phyloP scores from a whole-genome alignment of 768 basidiomycete species.

The Mrakia gelida region DNA sequence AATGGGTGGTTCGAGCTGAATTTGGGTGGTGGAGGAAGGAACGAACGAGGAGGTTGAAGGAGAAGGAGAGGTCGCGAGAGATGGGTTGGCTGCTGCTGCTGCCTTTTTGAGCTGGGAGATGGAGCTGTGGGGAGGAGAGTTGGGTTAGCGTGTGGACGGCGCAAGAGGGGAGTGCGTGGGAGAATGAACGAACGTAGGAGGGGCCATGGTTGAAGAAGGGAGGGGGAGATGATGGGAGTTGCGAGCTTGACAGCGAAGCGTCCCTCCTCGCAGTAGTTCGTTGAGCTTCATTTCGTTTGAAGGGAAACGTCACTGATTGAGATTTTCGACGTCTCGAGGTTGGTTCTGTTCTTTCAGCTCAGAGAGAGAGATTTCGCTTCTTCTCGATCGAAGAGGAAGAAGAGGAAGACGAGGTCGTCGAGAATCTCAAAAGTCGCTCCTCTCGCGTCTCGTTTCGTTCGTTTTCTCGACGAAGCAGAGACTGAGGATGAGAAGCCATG shows the following conservation, averaged over 20 bases:
- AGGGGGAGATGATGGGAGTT: background rate
- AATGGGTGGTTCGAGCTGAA: background rate
- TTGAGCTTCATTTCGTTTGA: background rate
- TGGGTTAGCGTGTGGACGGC: background rate
- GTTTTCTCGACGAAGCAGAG: background rate
- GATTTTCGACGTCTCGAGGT: no score
- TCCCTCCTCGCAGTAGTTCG: background rate
- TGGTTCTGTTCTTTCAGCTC: no score
- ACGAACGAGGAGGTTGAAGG: background rate
- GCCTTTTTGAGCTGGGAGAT: constrained; percentile 8
- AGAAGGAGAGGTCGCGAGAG: background rate
- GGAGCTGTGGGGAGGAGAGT: background rate
- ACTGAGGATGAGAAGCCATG: background rate
- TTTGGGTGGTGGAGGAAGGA: background rate
- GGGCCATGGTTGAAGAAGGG: background rate
- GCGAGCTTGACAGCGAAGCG: background rate
- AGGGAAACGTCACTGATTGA: background rate
- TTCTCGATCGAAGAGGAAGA: no score
- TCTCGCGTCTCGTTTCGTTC: background rate
- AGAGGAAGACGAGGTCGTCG: background rate
- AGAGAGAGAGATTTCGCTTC: no score
- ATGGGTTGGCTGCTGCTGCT: background rate
- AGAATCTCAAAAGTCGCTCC: background rate
- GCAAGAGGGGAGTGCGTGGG: background rate
- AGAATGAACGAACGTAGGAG: background rate